Base-by-base conservation (phyloP, 306 rosid species). In the Quercus aquifolioides region DNA sequence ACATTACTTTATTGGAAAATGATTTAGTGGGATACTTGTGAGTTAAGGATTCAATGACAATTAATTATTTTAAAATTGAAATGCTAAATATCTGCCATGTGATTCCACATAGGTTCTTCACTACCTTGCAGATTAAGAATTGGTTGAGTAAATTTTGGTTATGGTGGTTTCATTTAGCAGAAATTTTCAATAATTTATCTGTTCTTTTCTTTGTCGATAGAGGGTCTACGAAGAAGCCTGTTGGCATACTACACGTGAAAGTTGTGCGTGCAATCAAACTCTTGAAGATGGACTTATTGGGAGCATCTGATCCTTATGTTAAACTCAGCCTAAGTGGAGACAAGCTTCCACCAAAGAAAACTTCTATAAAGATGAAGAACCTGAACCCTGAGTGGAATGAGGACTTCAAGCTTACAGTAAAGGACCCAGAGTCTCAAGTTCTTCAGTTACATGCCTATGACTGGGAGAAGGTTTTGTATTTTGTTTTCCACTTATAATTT, bases 311-410 rank as follows among this genome's bases (percentile, higher is more conserved):
- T 41, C 86, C 84, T 57, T 82, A 76, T 73, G 84, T 78, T 15
- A 65, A 73, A 73, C 75, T 79, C 19, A 14, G 38, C 25, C 58
- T 73, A 52, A 82, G 74, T 17, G 87, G 80, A 55, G 85, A 77
- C 3, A 52, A 74, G 30, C 73, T 76, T 68, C 85, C 85, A 17
- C 17, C 85, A 38, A 85, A 81, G 78, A 74, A 46, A 63, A 85
- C 85, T 21, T 71, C 68, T 41, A 70, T 74, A 21, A 81, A 69
- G 65, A 77, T 69, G 80, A 84, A 82, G 69, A 84, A 76, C 56
- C 76, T 80, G 62, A 84, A 84, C 77, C 82, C 82, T 10, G 87
- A 43, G 70, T 84, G 79, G 87, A 76, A 80, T 68, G 87, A 84
- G 74, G 71, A 59, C 23, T 84, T 73, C 76, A 77, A 74, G 41